phyloP scores from a whole-genome alignment of 1,284 basidiomycete genomes.

The Cystobasidium sp. region DNA sequence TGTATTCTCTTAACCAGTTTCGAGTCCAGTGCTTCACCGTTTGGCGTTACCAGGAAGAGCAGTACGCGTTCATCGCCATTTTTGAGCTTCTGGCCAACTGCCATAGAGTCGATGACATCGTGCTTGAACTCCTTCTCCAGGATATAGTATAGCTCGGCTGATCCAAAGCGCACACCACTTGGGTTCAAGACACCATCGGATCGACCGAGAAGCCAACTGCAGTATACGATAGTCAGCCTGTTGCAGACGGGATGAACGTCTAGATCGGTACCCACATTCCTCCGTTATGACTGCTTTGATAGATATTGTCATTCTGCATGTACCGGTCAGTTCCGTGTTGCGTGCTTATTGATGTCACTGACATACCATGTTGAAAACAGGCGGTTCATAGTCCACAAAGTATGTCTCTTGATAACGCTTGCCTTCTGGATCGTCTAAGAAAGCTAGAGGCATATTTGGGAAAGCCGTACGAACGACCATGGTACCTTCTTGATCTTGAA shows the following conservation, averaged over 20 bases:
- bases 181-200: conserved; percentile 53
- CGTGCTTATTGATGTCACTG: no score
- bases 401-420: conserved; percentile 56
- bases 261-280: conserved; percentile 30
- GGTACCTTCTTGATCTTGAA: conserved; percentile 52
- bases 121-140: conserved; percentile 49
- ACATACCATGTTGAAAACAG: conserved; percentile 49
- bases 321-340: not conserved
- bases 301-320: conserved; percentile 48
- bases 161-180: conserved; percentile 51
- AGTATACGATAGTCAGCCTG: not conserved
- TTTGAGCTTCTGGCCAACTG: conserved; percentile 52
- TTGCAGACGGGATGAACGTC: not conserved
- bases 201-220: conserved; percentile 44
- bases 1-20: conserved; percentile 50
- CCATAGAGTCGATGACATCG: conserved; percentile 54
- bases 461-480: conserved; percentile 55
- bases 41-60: conserved; percentile 53
- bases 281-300: conserved; percentile 46
- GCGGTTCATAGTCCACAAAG: conserved; percentile 52
- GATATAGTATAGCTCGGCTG: conserved; percentile 51
- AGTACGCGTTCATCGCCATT: conserved; percentile 56
- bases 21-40: conserved; percentile 44
- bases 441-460: conserved; percentile 55
- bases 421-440: conserved; percentile 51